Percentiles rank a stretch among this genome's conserved stretches.
Conservation (phyloP, 176 grass and related monocot species). For the Canna indica region DNA sequence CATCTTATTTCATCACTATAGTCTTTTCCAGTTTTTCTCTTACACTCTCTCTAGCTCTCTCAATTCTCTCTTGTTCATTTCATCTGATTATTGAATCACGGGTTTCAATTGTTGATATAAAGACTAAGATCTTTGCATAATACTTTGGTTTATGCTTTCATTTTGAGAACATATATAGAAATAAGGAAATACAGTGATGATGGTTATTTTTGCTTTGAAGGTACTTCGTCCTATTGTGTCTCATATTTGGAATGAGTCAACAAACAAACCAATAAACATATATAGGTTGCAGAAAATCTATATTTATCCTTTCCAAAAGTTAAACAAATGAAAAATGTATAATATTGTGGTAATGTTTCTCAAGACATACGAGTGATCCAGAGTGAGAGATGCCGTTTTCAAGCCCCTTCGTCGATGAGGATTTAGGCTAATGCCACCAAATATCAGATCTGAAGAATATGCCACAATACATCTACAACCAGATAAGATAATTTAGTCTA, state of each 20-base stretch:
- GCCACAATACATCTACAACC: constrained; percentile 75
- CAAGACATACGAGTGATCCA: constrained; percentile 84
- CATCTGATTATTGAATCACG: too few relatives aligned
- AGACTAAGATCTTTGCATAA: too few relatives aligned
- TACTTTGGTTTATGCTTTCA: too few relatives aligned
- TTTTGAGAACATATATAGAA: background rate
- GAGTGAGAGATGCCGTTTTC: constrained; percentile 54
- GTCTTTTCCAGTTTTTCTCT: too few relatives aligned
- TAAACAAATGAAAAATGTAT: background rate
- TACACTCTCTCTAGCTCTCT: too few relatives aligned
- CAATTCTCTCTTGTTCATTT: too few relatives aligned
- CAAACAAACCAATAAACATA: background rate
- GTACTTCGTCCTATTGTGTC: background rate
- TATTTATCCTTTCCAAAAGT: background rate
- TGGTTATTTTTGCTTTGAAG: background rate
- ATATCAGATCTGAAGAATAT: constrained; percentile 92
- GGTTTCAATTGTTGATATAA: too few relatives aligned
- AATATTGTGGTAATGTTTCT: constrained; percentile 4
- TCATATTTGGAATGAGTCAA: background rate
- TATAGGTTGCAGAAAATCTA: background rate
- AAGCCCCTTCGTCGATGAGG: constrained; percentile 62
- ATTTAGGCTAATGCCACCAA: constrained; percentile 70
- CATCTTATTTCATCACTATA: too few relatives aligned
- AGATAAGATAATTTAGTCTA: constrained; percentile 18
- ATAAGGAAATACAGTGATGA: background rate